Evolutionary conservation across 306 rosid genomes (phyloP), one percentile per base, ranked within the genome.

Genomic region (Neltuma alba): DNA sequence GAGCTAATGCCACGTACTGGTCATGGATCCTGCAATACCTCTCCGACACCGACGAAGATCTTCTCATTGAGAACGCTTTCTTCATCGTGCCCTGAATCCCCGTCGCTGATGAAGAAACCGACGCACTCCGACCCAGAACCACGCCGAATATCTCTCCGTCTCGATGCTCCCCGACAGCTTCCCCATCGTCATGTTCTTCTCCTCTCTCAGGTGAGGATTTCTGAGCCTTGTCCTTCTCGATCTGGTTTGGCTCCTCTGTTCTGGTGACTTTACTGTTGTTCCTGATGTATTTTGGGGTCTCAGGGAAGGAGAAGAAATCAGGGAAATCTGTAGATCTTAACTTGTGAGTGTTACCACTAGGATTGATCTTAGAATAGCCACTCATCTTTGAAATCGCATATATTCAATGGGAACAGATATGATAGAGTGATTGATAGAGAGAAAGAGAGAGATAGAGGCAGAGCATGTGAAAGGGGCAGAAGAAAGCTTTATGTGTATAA

Each of bases 1-100:
- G 72, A 27, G 83, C 37, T 34, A 83, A 42, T 6, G 79, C 71
- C 80, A 80, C 74, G 72, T 76, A 83, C 76, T 89, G 90, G 65
- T 89, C 91, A 76, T 93, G 89, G 81, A 93, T 93, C 92, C 94
- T 89, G 38, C 89, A 52, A 82, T 93, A 91, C 58, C 94, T 85
- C 66, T 93, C 97, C 15, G 94, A 79, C 33, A 91, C 89, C 0
- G 98, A 89, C 36, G 97, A 93, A 40, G 92, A 91, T 83, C 98
- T 87, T 84, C 84, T 83, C 91, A 88, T 72, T 36, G 98, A 90
- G 25, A 84, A 79, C 42, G 88, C 89, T 78, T 86, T 88, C 80
- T 84, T 93, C 86, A 91, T 70, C 41, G 85, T 80, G 2, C 86
- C 63, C 15, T 85, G 91, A 61, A 87, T 63, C 38, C 91, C 88